A percentile compares a stretch with the other conserved stretches of the same genome.
Evolutionary conservation across 192 early-diverging fungal species (phyloP).

Genomic region (Umbelopsis sp.): DNA sequence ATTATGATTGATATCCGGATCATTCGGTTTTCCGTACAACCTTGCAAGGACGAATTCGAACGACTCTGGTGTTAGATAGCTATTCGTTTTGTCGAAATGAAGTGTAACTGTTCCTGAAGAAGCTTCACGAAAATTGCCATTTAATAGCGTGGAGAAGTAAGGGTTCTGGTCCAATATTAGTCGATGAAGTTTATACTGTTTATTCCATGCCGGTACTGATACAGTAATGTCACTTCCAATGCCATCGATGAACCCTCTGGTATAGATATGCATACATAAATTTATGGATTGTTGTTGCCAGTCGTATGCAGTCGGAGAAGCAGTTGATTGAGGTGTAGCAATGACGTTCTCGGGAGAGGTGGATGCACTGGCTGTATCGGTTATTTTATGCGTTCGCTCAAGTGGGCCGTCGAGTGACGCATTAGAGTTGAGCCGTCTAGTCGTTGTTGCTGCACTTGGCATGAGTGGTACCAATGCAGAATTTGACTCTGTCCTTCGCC

Average conservation of each 20-base stretch:
- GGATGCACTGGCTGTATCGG: constrained; percentile 11
- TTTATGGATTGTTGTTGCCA: constrained; percentile 29
- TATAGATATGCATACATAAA: constrained; percentile 48
- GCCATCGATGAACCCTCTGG: constrained; percentile 49
- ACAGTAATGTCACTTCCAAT: constrained; percentile 53
- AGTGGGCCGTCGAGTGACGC: constrained; percentile 1
- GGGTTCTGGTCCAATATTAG: constrained; percentile 54
- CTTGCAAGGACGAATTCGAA: constrained; percentile 54
- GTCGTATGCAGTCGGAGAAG: constrained; percentile 24
- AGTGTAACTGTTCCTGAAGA: constrained; percentile 35
- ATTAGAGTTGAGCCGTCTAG: constrained; percentile 8
- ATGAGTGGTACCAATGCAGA: background rate
- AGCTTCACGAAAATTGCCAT: constrained; percentile 53
- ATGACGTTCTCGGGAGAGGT: background rate
- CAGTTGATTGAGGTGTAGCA: background rate
- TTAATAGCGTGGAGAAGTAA: constrained; percentile 50
- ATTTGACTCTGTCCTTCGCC: constrained; percentile 13
- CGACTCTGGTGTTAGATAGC: constrained; percentile 49
- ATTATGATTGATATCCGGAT: constrained; percentile 34
- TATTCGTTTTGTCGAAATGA: constrained; percentile 50
- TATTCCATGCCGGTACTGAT: constrained; percentile 43
- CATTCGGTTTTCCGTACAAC: constrained; percentile 53
- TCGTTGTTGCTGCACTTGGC: constrained; percentile 16
- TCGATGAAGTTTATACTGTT: constrained; percentile 55
- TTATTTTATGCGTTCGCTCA: constrained; percentile 5